Base-by-base conservation (phyloP, 345 rosid genomes). In the Boechera divaricarpa region DNA sequence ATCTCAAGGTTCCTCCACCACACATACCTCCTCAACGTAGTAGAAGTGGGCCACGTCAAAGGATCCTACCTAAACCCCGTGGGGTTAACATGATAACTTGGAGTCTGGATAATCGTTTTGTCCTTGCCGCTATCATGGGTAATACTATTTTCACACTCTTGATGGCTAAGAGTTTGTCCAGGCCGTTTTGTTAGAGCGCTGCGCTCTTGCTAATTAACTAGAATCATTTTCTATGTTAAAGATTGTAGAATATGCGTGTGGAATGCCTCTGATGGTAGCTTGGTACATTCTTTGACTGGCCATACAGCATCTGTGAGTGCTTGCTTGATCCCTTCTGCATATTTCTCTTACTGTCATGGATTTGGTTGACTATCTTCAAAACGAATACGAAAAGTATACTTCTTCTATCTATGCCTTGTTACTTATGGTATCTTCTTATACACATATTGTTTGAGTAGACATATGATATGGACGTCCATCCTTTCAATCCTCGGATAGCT, bases 51-150 rank as follows among this genome's bases (percentile, higher is more conserved):
- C 99, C 99, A 31, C 96, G 99, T 35, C 99, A 96, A 82, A 86
- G 99, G 82, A 84, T 90, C 69, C 88, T 93, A 71, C 99, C 99
- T 67, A 96, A 96, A 65, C 99, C 93, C 49, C 98, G 98, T 58
- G 98, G 98, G 75, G 99, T 96, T 55, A 96, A 91, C 81, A 96
- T 93, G 99, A 88, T 96, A 45, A 82, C 83, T 18, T 90, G 99
- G 99, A 96, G 99, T 86, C 87, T 96, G 47, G 98, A 96, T 82
- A 96, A 96, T 82, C 94, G 99, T 70, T 96, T 96, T 77, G 99
- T 96, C 76, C 99, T 96, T 80, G 99, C 99, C 28, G 99, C 99
- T 77, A 90, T 89, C 59, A 96, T 96, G 98, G 99, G 99, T 96
- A 91, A 63, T 41, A 75, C 60, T 71, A 13, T 44, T 48, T 54